phyloP scores from a whole-genome alignment of 352 stramenopile species.

The Pythium sp. region DNA sequence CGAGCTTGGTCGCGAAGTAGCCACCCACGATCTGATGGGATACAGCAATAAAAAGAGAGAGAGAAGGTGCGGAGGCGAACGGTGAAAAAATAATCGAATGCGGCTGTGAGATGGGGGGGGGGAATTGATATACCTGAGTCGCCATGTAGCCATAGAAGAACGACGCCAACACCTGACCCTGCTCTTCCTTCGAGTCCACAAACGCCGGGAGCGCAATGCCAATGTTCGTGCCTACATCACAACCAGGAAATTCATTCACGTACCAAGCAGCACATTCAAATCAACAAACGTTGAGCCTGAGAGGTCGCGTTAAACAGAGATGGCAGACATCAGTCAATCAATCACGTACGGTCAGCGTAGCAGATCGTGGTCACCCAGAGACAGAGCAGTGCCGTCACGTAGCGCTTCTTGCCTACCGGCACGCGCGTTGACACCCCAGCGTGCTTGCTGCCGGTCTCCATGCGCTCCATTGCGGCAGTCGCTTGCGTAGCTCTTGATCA shows the following conservation, averaged over 20 bases:
- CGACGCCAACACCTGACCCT: constrained; percentile 76
- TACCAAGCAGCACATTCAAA: not conserved
- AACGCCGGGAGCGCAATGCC: constrained; percentile 80
- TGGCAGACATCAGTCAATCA: not conserved
- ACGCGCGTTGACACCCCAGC: too few relatives aligned
- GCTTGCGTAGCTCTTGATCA: not conserved
- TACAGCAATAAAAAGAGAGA: constrained; percentile 3
- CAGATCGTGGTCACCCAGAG: constrained; percentile 79
- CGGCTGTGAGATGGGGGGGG: too few relatives aligned
- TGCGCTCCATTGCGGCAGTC: not conserved
- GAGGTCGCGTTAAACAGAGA: not conserved
- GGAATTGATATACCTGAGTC: constrained; percentile 38
- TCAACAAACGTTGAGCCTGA: not conserved
- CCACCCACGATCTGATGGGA: constrained; percentile 62
- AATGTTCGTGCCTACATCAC: constrained; percentile 73
- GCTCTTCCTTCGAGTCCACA: constrained; percentile 66
- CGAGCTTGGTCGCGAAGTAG: constrained; percentile 66
- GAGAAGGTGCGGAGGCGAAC: too few relatives aligned
- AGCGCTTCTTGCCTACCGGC: constrained; percentile 41
- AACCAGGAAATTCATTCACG: not conserved
- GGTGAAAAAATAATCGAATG: too few relatives aligned
- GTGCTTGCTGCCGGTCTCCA: constrained; percentile 5
- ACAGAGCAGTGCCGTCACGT: constrained; percentile 71
- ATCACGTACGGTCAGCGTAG: constrained; percentile 73
- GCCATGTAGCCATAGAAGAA: constrained; percentile 90